phyloP scores from a whole-genome alignment of 768 basidiomycete species.

The Leccinum barrowsii region DNA sequence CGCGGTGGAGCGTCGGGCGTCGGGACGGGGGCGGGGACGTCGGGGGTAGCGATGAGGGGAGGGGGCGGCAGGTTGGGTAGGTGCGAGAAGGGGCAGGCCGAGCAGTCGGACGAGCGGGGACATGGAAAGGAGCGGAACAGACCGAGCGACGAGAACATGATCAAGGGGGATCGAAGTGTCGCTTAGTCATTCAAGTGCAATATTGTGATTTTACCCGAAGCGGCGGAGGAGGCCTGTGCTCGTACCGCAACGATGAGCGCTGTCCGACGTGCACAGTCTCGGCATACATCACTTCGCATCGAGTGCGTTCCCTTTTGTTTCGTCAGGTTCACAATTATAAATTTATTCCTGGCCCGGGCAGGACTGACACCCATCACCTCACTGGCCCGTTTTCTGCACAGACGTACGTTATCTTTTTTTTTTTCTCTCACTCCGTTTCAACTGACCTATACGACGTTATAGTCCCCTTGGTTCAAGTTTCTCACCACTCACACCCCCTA shows the following conservation, averaged over 20 bases:
- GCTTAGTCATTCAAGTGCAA: background rate
- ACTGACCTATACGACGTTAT: background rate
- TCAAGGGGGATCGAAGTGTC: background rate
- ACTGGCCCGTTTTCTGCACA: background rate
- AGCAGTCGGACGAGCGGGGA: slow-evolving; percentile 51
- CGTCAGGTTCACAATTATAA: background rate
- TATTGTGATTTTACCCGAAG: background rate
- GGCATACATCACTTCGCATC: background rate
- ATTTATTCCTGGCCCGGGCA: background rate
- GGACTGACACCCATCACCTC: background rate
- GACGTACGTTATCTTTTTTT: background rate
- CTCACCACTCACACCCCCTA: slow-evolving; percentile 20
- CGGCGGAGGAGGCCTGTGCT: background rate
- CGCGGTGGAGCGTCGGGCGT: background rate
- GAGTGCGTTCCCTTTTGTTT: background rate
- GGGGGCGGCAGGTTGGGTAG: slow-evolving; percentile 30
- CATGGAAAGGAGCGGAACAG: slow-evolving; percentile 60
- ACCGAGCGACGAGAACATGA: slow-evolving; percentile 62
- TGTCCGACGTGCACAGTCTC: background rate
- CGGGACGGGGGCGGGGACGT: slow-evolving; percentile 8
- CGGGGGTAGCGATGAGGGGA: slow-evolving; percentile 13
- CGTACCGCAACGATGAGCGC: background rate
- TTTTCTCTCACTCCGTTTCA: background rate
- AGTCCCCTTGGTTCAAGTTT: background rate
- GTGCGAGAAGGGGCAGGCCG: slow-evolving; percentile 70